Evolutionary conservation across 352 stramenopile genomes (phyloP), one percentile per base, ranked within the genome.

Genomic region (Hyaloperonospora arabidopsidis): DNA sequence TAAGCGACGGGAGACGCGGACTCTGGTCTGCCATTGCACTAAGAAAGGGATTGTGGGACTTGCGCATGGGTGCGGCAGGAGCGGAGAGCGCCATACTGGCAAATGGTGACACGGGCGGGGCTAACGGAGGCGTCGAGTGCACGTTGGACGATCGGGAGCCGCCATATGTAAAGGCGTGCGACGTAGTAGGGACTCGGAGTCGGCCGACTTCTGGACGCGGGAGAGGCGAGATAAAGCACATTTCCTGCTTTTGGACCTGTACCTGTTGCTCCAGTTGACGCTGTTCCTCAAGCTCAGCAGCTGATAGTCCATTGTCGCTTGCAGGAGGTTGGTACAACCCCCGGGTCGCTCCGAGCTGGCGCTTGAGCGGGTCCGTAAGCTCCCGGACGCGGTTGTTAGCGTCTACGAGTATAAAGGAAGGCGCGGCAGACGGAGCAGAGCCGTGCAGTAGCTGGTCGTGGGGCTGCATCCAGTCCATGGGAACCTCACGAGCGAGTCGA

Each of bases 201-300:
- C 57, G 52, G 40, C 38, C 32, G 29, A 45, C 35, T 38, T 77
- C 69, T 48, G 64, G 70, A 5, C 74, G 71, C 22, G 75, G 70
- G 39, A 72, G 52, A 14, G 70, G 68, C n/a, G 73, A 72, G 18
- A 80, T 67, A 35, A 89, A 86, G 61, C 76, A 80, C 79, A 90
- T 90, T 56, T 90, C 79, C 51, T 90, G 75, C 19, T 79, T 76
- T 57, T 90, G 79, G 45, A 80, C 67, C 50, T 75, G 69, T 10
- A 90, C 69, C 65, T 90, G 79, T 63, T 87, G 75, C 54, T 82
- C 75, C 14, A 89, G 70, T 47, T 85, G 76, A 15, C 70, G 73
- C 49, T 86, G 72, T 23, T 86, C 76, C 43, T 83, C 78, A 6
- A 81, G 41, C 23, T 84, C 74, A 14, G 65, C 74, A n/a, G 70